Conservation (phyloP, 2,329 filamentous ascomycete genomes). For the Aspergillus japonicus region DNA sequence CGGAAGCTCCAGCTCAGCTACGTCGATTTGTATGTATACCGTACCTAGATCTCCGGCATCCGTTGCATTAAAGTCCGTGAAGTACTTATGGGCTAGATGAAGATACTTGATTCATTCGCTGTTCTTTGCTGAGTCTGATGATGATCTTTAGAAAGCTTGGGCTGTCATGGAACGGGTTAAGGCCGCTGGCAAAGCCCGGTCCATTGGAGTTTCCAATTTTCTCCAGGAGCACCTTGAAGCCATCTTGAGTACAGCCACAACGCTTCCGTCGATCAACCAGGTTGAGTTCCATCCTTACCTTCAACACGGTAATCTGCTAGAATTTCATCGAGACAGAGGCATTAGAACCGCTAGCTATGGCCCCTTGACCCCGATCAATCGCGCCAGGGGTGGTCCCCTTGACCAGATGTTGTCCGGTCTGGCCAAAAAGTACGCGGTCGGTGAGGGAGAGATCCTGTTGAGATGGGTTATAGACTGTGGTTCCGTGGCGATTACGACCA, state of each 20-base stretch:
- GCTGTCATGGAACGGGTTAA: slow-evolving; percentile 60
- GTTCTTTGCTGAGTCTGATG: slow-evolving; percentile 56
- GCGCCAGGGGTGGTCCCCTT: slow-evolving; percentile 55
- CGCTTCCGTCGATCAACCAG: slow-evolving; percentile 40
- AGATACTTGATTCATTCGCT: slow-evolving; percentile 64
- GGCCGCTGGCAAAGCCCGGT: slow-evolving; percentile 56
- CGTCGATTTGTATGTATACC: slow-evolving; percentile 56
- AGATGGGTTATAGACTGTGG: slow-evolving; percentile 64
- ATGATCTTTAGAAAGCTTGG: slow-evolving; percentile 59
- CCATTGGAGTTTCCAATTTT: slow-evolving; percentile 65
- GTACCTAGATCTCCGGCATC: neutral
- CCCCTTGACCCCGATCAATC: slow-evolving; percentile 52
- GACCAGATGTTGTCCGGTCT: slow-evolving; percentile 53
- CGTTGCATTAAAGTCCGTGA: neutral
- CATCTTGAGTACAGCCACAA: slow-evolving; percentile 46
- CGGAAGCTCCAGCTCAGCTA: slow-evolving; percentile 61
- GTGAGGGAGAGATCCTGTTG: slow-evolving; percentile 56
- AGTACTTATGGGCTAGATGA: neutral
- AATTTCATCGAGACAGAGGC: slow-evolving; percentile 41
- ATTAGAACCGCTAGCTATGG: slow-evolving; percentile 45
- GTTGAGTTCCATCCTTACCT: slow-evolving; percentile 47
- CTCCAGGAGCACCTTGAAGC: slow-evolving; percentile 55
- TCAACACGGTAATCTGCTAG: slow-evolving; percentile 44
- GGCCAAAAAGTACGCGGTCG: slow-evolving; percentile 62
- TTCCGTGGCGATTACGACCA: slow-evolving; percentile 59